Evolutionary conservation across 164 flowering plant genomes (phyloP).

Genomic region (Warburgia ugandensis): DNA sequence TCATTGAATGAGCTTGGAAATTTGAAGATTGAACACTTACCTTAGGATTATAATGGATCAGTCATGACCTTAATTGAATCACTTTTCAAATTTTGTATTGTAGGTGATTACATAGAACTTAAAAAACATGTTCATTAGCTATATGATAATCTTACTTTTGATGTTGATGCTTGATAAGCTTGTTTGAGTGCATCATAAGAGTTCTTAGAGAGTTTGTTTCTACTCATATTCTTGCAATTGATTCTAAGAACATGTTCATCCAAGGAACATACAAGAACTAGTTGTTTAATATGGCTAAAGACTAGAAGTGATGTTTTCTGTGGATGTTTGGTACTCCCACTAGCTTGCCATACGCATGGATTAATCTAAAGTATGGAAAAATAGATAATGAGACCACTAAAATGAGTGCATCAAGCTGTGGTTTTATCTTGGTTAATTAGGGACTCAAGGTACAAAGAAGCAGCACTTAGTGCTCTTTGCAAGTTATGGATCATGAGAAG

Average conservation of each 20-base stretch:
- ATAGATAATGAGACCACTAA: conserved; percentile 91
- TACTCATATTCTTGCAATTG: conserved; percentile 98
- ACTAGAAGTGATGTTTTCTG: conserved; percentile 74
- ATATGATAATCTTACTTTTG: conserved; percentile 70
- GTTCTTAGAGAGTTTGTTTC: conserved; percentile 99
- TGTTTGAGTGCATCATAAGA: conserved; percentile 99
- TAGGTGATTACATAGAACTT: conserved; percentile 90
- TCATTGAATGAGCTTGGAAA: conserved; percentile 96
- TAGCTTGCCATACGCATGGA: conserved; percentile 98
- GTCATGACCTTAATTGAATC: conserved; percentile 93
- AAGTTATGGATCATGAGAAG: conserved; percentile 97
- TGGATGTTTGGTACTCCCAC: conserved; percentile 88
- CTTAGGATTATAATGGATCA: conserved; percentile 79
- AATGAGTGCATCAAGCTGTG: conserved; percentile 98
- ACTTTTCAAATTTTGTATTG: conserved; percentile 78
- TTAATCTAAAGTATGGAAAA: conserved; percentile 95
- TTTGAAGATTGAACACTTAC: conserved; percentile 84
- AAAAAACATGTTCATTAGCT: conserved; percentile 88
- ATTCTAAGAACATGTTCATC: conserved; percentile 66
- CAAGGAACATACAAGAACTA: conserved; percentile 65
- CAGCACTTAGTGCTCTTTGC: conserved; percentile 89
- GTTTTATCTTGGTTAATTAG: conserved; percentile 87
- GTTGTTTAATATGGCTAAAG: conserved; percentile 76
- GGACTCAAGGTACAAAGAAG: conserved; percentile 72
- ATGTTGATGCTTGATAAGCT: conserved; percentile 91